phyloP scores from a whole-genome alignment of 139 green algal species.

The Trebouxia sp. region DNA sequence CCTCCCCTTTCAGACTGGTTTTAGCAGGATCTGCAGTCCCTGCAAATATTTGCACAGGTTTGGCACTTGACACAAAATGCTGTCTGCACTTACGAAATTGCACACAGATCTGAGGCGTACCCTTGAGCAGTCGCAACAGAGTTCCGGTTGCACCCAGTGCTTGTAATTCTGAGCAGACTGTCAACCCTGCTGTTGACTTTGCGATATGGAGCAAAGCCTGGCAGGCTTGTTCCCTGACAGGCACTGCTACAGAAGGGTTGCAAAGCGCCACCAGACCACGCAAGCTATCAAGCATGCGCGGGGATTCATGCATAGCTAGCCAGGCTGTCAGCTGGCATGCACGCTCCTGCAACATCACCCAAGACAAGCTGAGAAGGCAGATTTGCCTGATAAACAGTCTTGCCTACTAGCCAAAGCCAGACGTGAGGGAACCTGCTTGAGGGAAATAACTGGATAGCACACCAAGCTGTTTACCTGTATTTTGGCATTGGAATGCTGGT shows the following conservation, averaged over 20 bases:
- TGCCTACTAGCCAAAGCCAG: no score
- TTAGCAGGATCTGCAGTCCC: background rate
- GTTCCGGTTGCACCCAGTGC: background rate
- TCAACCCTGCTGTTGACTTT: background rate
- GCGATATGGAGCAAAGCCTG: background rate
- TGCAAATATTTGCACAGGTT: background rate
- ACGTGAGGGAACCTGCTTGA: no score
- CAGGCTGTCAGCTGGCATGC: constrained; percentile 7
- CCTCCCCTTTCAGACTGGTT: background rate
- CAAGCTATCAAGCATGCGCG: background rate
- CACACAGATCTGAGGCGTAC: background rate
- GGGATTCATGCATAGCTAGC: background rate
- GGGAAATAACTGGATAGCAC: no score
- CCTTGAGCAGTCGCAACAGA: background rate
- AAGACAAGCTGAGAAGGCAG: no score
- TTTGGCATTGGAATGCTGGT: background rate
- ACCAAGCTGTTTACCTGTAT: background rate
- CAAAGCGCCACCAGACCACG: background rate
- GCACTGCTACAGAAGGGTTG: background rate
- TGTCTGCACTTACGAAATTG: no score
- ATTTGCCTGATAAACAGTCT: no score
- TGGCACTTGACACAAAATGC: no score
- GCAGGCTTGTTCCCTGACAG: background rate
- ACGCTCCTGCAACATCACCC: constrained; percentile 22
- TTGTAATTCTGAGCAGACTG: background rate